Evolutionary conservation across 2,329 filamentous ascomycete genomes (phyloP).

Genomic region (Exophiala phaeomuriformis): DNA sequence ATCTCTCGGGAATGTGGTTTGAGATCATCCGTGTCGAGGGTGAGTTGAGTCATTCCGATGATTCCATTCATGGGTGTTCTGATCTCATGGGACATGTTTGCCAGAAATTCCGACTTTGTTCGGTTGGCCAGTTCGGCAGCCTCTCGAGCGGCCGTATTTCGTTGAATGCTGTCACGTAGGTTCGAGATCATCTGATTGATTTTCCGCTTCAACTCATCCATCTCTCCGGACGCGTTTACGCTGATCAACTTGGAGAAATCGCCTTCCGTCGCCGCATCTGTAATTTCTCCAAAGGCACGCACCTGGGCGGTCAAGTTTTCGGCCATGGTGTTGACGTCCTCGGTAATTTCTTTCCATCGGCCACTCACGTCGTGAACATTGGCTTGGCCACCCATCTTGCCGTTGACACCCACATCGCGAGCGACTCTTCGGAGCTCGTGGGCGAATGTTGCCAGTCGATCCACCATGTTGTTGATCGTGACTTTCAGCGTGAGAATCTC

Average conservation of each 20-base stretch:
- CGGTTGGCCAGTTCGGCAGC: conserved; percentile 95
- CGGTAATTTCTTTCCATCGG: conserved; percentile 97
- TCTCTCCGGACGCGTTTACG: conserved; percentile 93
- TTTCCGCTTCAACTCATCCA: conserved; percentile 98
- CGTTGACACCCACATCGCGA: conserved; percentile 92
- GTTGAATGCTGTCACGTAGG: conserved; percentile 87
- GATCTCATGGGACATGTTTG: conserved; percentile 99
- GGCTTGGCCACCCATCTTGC: conserved; percentile 96
- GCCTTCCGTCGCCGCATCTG: conserved; percentile 92
- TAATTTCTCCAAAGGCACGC: conserved; percentile 94
- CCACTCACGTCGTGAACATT: conserved; percentile 89
- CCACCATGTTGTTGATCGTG: conserved; percentile 99
- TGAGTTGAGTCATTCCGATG: conserved; percentile 95
- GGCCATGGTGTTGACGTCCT: conserved; percentile 91
- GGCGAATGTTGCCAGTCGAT: conserved; percentile 88
- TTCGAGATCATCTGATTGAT: conserved; percentile 99
- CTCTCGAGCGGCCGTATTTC: conserved; percentile 91
- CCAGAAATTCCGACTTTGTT: conserved; percentile 96
- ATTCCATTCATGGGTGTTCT: conserved; percentile 97
- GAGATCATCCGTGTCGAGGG: conserved; percentile 87
- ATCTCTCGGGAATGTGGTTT: conserved; percentile 95
- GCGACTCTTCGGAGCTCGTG: conserved; percentile 93
- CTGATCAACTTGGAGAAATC: conserved; percentile 97
- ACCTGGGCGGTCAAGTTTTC: conserved; percentile 88
- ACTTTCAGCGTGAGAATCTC: conserved; percentile 91